Evolutionary conservation across 169 alveolate species (phyloP), one percentile per base, ranked within the genome.

Genomic region (Theileria luwenshuni): DNA sequence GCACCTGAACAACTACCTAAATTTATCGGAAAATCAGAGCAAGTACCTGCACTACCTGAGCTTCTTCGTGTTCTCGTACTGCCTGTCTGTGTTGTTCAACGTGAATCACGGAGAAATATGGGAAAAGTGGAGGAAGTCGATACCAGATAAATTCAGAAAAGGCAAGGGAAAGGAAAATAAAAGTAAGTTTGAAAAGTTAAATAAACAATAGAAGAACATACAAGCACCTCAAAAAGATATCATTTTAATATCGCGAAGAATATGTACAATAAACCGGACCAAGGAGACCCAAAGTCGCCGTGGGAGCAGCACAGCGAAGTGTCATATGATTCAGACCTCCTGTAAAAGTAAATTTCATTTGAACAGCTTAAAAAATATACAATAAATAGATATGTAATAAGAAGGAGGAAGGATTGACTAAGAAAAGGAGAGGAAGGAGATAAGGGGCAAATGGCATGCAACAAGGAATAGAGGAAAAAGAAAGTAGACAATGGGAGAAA

Each of bases 281-380:
- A n/a, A n/a, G n/a, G n/a, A n/a, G n/a, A 10, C 12, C 63, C 62
- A 59, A 77, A 70, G 43, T 77, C 86, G 19, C 86, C 86, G 58
- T 77, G 86, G 86, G 86, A 58, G 19, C 67, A 25, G 13, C 79
- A 77, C 67, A 70, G 71, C 32, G 86, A 77, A 32, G 48, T 25
- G 25, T 77, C 83, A 17, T 69, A 72, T 52, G 70, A 47, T 41
- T 77, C 86, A 21, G 83, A 60, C 23, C 48, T 41, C 30, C 51
- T 60, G 15, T 60, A 60, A 60, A 3, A 27, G 27, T 60, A 27
- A 35, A 35, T 60, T 32, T 13, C 23, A 60, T n/a, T n/a, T n/a
- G n/a, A n/a, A n/a, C n/a, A n/a, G n/a, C n/a, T n/a, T n/a, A n/a
- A n/a, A n/a, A n/a, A n/a, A n/a, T n/a, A n/a, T n/a, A n/a, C n/a